Evolutionary conservation across 176 grass and related monocot species (phyloP), one percentile per base, ranked within the genome.

Genomic region (Triticum urartu): DNA sequence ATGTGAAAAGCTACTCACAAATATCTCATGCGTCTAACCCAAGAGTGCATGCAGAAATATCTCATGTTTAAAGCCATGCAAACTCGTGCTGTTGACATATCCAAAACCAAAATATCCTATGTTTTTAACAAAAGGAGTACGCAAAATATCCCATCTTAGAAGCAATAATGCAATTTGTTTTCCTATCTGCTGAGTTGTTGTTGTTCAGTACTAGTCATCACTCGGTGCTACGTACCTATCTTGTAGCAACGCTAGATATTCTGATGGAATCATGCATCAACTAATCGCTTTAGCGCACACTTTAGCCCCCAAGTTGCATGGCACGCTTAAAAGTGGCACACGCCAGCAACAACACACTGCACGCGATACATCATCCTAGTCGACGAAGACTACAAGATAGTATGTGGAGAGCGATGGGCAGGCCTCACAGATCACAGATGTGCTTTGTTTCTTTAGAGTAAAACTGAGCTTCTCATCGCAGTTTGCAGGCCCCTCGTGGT

Each of bases 281-380:
- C 3, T 3, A 17, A 15, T 69, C 0, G 60, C 47, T 75, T 62
- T 68, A 20, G 50, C 24, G 1, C 60, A 7, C 45, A 7, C 63
- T 70, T 70, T 66, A 56, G 11, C 15, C 40, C 7, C 9, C 21
- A 70, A 35, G 61, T 75, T 84, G 80, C 85, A 84, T 84, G 68
- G 45, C 80, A 28, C 67, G 20, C 85, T 45, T 80, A 15, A 61
- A 83, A 80, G 83, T 48, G 59, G 45, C 30, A 76, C 73, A 24
- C 48, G 17, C 59, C 47, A 83, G 79, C 80, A 79, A 43, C 84
- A 11, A 8, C 17, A 14, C 60, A 22, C 70, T 28, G 72, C 67
- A 45, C 84, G 30, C 72, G 38, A 79, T 30, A 11, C 59, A 64
- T 66, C 22, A 74, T 13, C 18, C 64, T 13, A 70, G 9, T 21